Evolutionary conservation across 108 stramenopile species (phyloP).

Genomic region (Cyclostephanos invisitatus): DNA sequence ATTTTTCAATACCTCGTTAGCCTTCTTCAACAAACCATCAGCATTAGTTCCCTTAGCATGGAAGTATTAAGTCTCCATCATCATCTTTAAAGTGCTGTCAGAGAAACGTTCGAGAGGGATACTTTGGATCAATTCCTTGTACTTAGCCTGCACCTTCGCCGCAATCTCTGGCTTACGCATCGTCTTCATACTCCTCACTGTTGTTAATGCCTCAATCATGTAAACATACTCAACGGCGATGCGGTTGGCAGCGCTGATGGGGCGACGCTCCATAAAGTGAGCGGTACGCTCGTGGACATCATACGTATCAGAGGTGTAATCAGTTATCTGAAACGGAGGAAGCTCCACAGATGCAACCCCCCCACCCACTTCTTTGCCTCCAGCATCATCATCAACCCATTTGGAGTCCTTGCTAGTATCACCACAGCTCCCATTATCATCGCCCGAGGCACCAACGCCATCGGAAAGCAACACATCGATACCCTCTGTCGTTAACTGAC

Average conservation of each 20-base stretch:
- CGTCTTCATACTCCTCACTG: not conserved
- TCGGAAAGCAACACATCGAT: too few relatives aligned
- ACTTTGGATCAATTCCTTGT: not conserved
- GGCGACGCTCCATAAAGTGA: not conserved
- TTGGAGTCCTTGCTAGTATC: too few relatives aligned
- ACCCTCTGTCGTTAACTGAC: too few relatives aligned
- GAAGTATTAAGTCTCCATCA: not conserved
- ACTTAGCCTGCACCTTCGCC: not conserved
- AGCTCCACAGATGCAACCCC: too few relatives aligned
- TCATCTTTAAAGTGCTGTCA: not conserved
- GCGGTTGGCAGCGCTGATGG: not conserved
- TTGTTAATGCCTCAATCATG: not conserved
- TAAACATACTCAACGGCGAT: not conserved
- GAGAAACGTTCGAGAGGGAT: not conserved
- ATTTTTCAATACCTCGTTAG: not conserved
- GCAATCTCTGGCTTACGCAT: not conserved
- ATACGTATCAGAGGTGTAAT: not conserved
- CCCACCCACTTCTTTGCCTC: too few relatives aligned
- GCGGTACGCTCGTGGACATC: not conserved
- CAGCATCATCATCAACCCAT: too few relatives aligned
- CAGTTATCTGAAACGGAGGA: too few relatives aligned
- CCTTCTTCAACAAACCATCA: not conserved
- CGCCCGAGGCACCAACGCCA: too few relatives aligned
- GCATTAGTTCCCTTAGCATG: not conserved
- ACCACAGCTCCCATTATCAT: too few relatives aligned